Evolutionary conservation across 1,139 yeast genomes (phyloP), one percentile per base, ranked within the genome.

Genomic region (Yamadazyma pseudoaaseri): DNA sequence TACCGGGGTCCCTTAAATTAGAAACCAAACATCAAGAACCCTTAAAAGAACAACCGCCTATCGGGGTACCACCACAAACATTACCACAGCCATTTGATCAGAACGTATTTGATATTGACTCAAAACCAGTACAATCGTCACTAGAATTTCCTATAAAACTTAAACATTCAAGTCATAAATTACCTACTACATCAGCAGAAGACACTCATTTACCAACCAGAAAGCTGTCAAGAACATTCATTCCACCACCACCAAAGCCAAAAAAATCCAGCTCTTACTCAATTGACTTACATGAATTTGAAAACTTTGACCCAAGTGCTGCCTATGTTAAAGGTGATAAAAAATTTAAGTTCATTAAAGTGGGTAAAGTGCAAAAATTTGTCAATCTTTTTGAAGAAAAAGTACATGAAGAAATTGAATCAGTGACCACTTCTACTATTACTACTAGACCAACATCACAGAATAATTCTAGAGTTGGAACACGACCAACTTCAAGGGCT

Each of bases 351-450:
- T 69, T 62, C 41, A 70, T 70, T 38, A 69, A 67, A 45, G 71
- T 70, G 11, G 76, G 76, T 2, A 70, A 70, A 43, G 76, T 70
- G 14, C 75, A 70, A 42, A 69, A 69, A 48, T 69, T 66, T 45
- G 76, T 70, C 15, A 56, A 59, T 45, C 54, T 69, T 44, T 70
- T 70, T 43, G 76, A 70, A 47, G 74, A 70, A 36, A 54, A 62
- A 37, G 51, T 49, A 30, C 45, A 46, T n/a, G 54, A 48, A 29
- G 53, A 45, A 32, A 30, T 31, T 16, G 41, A 35, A 15, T 35
- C 35, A 2, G 20, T 7, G 4, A 11, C 26, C 5, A 11, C 36
- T 5, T 7, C 26, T 12, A 29, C 20, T 10, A 13, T 26, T 6
- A 4, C 31, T 20, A 24, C 36, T 11, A 26, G 40, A 7, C 27